Evolutionary conservation across 78 protist species (phyloP).

Genomic region (Monosiga brevicollis): DNA sequence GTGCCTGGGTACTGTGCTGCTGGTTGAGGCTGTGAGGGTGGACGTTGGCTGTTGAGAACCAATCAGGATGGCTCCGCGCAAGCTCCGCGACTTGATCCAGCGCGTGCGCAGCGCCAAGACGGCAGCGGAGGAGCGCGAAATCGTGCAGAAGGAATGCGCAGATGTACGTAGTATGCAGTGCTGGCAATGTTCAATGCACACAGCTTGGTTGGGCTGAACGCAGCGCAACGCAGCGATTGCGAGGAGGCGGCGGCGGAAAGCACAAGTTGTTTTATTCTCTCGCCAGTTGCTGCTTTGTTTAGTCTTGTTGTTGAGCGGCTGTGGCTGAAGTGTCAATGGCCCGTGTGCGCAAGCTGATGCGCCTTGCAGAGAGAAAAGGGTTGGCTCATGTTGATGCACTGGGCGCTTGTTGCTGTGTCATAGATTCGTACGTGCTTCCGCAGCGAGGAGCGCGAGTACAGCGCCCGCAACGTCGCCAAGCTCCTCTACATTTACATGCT

Average conservation of each 20-base stretch:
- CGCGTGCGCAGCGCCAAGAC: constrained; percentile 48
- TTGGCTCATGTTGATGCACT: too few relatives aligned
- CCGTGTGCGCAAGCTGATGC: too few relatives aligned
- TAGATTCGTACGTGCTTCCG: constrained; percentile 76
- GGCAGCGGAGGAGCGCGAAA: constrained; percentile 90
- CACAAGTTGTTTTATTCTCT: neutral
- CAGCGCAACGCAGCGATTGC: constrained; percentile 57
- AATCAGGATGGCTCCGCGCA: too few relatives aligned
- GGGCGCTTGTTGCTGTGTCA: too few relatives aligned
- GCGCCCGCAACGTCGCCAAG: constrained; percentile 90
- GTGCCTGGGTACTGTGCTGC: too few relatives aligned
- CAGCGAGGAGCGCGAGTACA: constrained; percentile 62
- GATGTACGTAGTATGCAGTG: neutral
- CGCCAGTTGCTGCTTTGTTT: neutral
- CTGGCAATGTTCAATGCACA: constrained; percentile 49
- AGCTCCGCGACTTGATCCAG: constrained; percentile 29
- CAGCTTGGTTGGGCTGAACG: too few relatives aligned
- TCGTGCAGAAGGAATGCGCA: constrained; percentile 85
- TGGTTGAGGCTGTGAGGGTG: too few relatives aligned
- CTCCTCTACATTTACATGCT: constrained; percentile 95
- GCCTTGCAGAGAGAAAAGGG: too few relatives aligned
- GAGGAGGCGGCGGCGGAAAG: neutral
- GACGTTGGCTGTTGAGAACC: too few relatives aligned
- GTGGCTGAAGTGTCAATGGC: too few relatives aligned
- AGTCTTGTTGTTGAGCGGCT: constrained; percentile 43